Base-by-base conservation (phyloP, 2,329 filamentous ascomycete genomes). In the Pyrenochaeta sp. region DNA sequence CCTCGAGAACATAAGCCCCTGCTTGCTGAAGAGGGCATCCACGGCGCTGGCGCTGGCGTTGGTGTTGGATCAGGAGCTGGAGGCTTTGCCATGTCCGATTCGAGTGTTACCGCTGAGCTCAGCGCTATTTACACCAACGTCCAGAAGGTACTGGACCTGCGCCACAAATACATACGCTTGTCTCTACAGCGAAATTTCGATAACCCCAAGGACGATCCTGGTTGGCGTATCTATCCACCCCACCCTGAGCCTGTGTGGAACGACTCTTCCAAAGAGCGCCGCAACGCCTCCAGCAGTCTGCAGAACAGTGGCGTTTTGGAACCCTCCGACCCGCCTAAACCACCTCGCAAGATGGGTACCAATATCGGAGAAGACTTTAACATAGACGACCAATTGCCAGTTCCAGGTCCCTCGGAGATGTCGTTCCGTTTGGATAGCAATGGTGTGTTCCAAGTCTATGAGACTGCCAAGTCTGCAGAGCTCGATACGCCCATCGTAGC, bases 301-400 rank as follows among this genome's bases (percentile, higher is more conserved):
- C 74, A 73, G 34, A 80, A 78, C 50, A 78, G 75, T 62, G 71
- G 65, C 19, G 46, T 76, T 27, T 50, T 78, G 46, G 66, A 79
- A 44, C 66, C 69, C 5, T 58, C 61, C 10, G 76, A 76, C 52
- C 63, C 71, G 7, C 53, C 70, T 58, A 79, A 82, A 27, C 79
- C 81, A 8, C 89, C 86, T 65, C 87, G 94, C 67, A 98, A 97
- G 77, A 91, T 91, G 67, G 94, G 94, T 2, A 86, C 94, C 66
- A 88, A 96, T 72, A 92, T 98, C 69, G 95, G 95, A 10, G 91
- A 93, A 72, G 94, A 98, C 75, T 99, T 99, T 73, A 85, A 92
- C 59, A 86, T 97, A 74, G 85, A 90, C 1, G 91, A 97, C 64
- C 77, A 91, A 50, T 76, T 91, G 51, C 92, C 93, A 0, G 79